Evolutionary conservation across 129 eudicot species (phyloP).

Genomic region (Lonicera japonica): DNA sequence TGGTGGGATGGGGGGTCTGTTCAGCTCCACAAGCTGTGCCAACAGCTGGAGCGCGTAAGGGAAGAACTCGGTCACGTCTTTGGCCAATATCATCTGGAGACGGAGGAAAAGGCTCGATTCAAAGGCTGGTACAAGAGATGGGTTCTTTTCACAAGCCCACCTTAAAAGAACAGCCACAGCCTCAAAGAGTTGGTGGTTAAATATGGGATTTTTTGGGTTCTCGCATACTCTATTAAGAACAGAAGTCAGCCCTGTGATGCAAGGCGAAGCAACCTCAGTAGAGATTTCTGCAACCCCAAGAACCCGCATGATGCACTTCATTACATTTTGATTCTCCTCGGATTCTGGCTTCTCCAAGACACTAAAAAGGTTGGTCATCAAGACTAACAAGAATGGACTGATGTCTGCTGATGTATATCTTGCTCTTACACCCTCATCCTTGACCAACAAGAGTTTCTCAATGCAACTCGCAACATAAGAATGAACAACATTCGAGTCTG

Average conservation of each 20-base stretch:
- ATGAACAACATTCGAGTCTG: conserved; percentile 87
- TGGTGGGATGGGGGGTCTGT: conserved; percentile 62
- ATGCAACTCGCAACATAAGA: conserved; percentile 96
- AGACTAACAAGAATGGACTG: conserved; percentile 54
- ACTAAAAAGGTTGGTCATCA: conserved; percentile 84
- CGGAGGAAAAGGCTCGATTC: conserved; percentile 74
- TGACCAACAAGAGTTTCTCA: conserved; percentile 81
- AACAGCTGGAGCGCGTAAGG: conserved; percentile 92
- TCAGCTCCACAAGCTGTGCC: conserved; percentile 90
- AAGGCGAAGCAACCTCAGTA: conserved; percentile 68
- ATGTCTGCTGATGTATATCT: conserved; percentile 71
- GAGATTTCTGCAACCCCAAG: conserved; percentile 84
- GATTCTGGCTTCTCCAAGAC: conserved; percentile 80
- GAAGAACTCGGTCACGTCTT: conserved; percentile 75
- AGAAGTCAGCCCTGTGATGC: conserved; percentile 57
- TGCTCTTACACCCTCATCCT: conserved; percentile 65
- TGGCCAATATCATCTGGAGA: conserved; percentile 53
- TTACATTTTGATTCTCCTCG: conserved; percentile 88
- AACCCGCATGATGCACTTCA: conserved; percentile 97
- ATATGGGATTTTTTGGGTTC: conserved; percentile 79
- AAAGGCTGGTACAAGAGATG: conserved; percentile 70
- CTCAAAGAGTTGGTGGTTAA: conserved; percentile 85
- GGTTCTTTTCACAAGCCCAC: conserved; percentile 67
- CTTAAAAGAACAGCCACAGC: conserved; percentile 86
- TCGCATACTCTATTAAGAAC: conserved; percentile 77